Evolutionary conservation across 805 yeast species (phyloP).

Genomic region (Maudiozyma saulgeensis): DNA sequence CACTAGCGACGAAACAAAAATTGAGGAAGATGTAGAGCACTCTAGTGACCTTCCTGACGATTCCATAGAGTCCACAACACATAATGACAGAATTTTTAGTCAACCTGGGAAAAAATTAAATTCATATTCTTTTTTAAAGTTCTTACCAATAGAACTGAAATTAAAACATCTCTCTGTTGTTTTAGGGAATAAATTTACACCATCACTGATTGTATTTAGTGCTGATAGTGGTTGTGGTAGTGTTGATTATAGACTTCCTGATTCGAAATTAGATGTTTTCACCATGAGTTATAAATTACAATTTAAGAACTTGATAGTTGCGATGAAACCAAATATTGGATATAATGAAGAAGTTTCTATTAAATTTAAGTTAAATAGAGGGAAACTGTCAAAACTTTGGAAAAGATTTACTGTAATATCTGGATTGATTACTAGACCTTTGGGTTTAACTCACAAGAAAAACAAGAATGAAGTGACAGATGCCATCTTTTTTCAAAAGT

Average conservation of each 20-base stretch:
- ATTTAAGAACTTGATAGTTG: slow-evolving; percentile 45
- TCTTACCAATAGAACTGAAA: slow-evolving; percentile 55
- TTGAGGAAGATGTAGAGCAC: not conserved
- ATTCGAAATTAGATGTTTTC: slow-evolving; percentile 49
- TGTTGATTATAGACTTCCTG: slow-evolving; percentile 44
- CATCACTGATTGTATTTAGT: slow-evolving; percentile 58
- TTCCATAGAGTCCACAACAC: not conserved
- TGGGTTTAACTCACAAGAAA: slow-evolving; percentile 2
- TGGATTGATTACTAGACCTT: slow-evolving; percentile 6
- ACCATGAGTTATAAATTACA: slow-evolving; percentile 37
- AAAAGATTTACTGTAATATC: slow-evolving; percentile 10
- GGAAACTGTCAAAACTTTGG: slow-evolving; percentile 20
- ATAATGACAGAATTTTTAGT: slow-evolving; percentile 16
- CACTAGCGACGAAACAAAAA: slow-evolving; percentile 11
- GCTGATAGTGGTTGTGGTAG: slow-evolving; percentile 45
- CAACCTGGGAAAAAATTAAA: slow-evolving; percentile 6
- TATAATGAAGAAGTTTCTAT: slow-evolving; percentile 34
- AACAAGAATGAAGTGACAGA: slow-evolving; percentile 4
- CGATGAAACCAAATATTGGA: slow-evolving; percentile 63
- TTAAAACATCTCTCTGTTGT: slow-evolving; percentile 63
- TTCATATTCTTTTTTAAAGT: slow-evolving; percentile 15
- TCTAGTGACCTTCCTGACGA: slow-evolving; percentile 1
- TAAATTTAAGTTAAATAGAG: slow-evolving; percentile 13
- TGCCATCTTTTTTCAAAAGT: slow-evolving; percentile 30
- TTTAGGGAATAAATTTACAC: slow-evolving; percentile 71